Conservation (phyloP, 768 basidiomycete species). For the Phaeolepiota aurea region DNA sequence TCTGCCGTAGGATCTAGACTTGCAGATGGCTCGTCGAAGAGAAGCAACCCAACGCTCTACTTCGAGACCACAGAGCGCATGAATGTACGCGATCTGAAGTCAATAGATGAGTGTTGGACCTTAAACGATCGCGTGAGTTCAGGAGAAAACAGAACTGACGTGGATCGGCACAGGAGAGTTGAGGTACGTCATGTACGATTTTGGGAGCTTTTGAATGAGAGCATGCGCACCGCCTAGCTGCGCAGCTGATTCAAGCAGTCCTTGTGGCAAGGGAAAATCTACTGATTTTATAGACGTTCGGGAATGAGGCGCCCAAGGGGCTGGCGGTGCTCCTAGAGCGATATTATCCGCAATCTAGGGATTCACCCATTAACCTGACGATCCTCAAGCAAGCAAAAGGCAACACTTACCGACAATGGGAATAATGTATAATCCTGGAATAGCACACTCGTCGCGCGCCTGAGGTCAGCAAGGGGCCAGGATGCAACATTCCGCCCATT, state of each 20-base stretch:
- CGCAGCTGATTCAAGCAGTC: too few species aligned
- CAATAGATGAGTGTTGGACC: too few species aligned
- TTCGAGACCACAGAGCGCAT: conserved; percentile 54
- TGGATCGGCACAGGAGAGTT: conserved; percentile 64
- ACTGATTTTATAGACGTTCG: too few species aligned
- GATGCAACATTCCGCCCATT: conserved; percentile 54
- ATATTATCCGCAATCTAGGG: conserved; percentile 74
- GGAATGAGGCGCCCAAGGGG: conserved; percentile 9
- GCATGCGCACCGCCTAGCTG: conserved; percentile 60
- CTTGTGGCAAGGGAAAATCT: too few species aligned
- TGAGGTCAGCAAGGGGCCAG: conserved; percentile 53
- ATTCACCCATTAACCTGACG: too few species aligned
- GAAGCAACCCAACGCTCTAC: conserved; percentile 41
- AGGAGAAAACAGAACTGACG: too few species aligned
- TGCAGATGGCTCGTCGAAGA: conserved; percentile 71
- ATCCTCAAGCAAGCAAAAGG: too few species aligned
- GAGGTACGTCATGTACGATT: conserved; percentile 64
- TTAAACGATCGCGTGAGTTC: too few species aligned
- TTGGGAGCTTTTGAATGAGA: conserved; percentile 56
- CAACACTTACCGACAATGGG: conserved; percentile 62
- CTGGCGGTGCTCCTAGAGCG: conserved; percentile 59
- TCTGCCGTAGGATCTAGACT: conserved; percentile 71
- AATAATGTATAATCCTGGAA: conserved; percentile 82
- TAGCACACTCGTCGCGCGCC: conserved; percentile 60
- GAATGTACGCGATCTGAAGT: conserved; percentile 55